Conservation (phyloP, 1,139 yeast species). For the Yamadazyma sp. region DNA sequence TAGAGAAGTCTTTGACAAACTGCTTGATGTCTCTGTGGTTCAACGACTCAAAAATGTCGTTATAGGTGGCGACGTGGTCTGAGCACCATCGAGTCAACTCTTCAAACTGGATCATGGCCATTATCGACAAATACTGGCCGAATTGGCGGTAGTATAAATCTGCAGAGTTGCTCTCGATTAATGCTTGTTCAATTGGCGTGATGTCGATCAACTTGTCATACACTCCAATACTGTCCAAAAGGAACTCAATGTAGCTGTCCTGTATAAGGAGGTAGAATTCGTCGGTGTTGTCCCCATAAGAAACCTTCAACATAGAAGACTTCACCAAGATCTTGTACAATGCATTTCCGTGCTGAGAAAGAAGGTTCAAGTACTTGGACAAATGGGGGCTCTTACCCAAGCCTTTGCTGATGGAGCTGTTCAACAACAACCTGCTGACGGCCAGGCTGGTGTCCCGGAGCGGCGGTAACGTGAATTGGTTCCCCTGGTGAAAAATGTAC, state of each 20-base stretch:
- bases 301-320: constrained; percentile 4
- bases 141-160: constrained; percentile 18
- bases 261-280: constrained; percentile 14
- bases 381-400: neutral
- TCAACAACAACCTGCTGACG: neutral
- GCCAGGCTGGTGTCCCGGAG: constrained; percentile 1
- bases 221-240: constrained; percentile 18
- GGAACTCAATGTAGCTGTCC: constrained; percentile 16
- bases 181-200: neutral
- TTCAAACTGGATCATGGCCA: constrained; percentile 9
- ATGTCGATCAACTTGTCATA: constrained; percentile 12
- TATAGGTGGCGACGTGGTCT: constrained; percentile 11
- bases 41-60: constrained; percentile 17
- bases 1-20: constrained; percentile 10
- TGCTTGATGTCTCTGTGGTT: constrained; percentile 15
- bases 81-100: constrained; percentile 14
- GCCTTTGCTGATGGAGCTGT: neutral
- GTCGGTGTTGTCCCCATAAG: constrained; percentile 7
- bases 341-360: constrained; percentile 8
- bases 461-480: constrained; percentile 11
- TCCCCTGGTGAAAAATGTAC: constrained; percentile 7
- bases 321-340: constrained; percentile 10
- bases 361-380: neutral
- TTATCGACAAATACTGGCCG: constrained; percentile 21
- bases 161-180: constrained; percentile 1